These are phyloP conservation scores for Xylariaceae sp. DNA, from an alignment of 2,329 filamentous ascomycete species.

Conservation along the genomic window DNA sequence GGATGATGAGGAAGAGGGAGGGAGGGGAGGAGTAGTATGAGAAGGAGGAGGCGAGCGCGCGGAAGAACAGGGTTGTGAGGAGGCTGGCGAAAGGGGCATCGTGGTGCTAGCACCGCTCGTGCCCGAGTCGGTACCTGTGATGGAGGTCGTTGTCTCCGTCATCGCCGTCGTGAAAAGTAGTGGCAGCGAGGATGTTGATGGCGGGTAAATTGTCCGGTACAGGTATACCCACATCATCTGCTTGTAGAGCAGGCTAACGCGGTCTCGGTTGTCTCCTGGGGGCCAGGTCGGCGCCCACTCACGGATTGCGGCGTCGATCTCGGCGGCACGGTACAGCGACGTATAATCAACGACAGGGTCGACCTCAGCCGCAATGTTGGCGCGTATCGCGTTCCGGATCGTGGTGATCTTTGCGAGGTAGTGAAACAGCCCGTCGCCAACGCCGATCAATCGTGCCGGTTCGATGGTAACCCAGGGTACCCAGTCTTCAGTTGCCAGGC, in stretches of 20 bases:
- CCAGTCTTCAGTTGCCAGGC: constrained; percentile 53
- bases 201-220: constrained; percentile 65
- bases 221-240: constrained; percentile 72
- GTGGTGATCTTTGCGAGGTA: constrained; percentile 80
- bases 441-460: constrained; percentile 71
- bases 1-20: no score
- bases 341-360: constrained; percentile 76
- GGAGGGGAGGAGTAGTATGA: background rate
- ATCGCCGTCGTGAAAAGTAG: constrained; percentile 26
- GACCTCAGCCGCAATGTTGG: constrained; percentile 64
- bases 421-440: constrained; percentile 80
- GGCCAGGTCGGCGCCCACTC: constrained; percentile 74
- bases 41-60: constrained; percentile 19
- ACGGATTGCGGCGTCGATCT: constrained; percentile 76
- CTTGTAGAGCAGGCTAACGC: constrained; percentile 64
- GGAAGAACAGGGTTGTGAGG: constrained; percentile 18
- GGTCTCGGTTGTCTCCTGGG: constrained; percentile 60
- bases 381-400: constrained; percentile 75
- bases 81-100: constrained; percentile 25
- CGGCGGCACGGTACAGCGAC: constrained; percentile 72
- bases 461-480: constrained; percentile 49
- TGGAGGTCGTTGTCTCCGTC: constrained; percentile 39
- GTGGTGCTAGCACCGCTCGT: constrained; percentile 9
- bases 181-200: constrained; percentile 39
- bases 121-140: constrained; percentile 18